These are phyloP conservation scores for Pyrenophora seminiperda DNA, from an alignment of 2,329 filamentous ascomycete genomes.

Conservation along the genomic window DNA sequence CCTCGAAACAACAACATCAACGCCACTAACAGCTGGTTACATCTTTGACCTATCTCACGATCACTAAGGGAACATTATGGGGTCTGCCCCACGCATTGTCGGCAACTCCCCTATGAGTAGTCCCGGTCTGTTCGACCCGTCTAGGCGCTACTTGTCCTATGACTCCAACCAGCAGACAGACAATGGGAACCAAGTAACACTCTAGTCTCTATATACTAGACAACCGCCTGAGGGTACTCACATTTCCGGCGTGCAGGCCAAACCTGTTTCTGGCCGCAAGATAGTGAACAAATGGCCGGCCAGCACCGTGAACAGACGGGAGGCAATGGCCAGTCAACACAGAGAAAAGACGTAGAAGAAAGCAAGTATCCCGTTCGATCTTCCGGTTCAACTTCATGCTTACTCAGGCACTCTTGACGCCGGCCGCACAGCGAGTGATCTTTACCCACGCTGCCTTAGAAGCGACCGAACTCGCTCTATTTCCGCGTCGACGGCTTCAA, in stretches of 20 bases:
- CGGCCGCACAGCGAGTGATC: no score
- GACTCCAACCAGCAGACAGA: slow-evolving; percentile 33
- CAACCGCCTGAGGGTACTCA: slow-evolving; percentile 70
- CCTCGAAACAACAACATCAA: no score
- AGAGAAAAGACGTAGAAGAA: no score
- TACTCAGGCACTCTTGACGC: no score
- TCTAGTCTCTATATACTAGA: slow-evolving; percentile 55
- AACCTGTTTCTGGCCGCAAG: slow-evolving; percentile 88
- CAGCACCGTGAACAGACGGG: no score
- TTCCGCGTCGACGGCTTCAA: not conserved
- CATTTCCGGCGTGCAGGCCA: slow-evolving; percentile 87
- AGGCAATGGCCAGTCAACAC: no score
- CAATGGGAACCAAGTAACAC: slow-evolving; percentile 54
- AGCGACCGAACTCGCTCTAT: no score
- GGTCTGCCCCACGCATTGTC: slow-evolving; percentile 50
- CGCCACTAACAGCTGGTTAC: no score
- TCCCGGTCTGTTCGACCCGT: slow-evolving; percentile 54
- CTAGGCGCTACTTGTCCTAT: slow-evolving; percentile 35
- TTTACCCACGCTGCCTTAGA: not conserved
- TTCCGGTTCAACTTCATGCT: no score
- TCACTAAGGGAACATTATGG: slow-evolving; percentile 41
- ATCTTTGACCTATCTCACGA: slow-evolving; percentile 46
- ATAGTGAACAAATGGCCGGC: slow-evolving; percentile 97
- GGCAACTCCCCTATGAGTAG: slow-evolving; percentile 55
- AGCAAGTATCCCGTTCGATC: no score